These are phyloP conservation scores for Platanthera zijinensis DNA, from an alignment of 106 monocot genomes.

Conservation along the genomic window DNA sequence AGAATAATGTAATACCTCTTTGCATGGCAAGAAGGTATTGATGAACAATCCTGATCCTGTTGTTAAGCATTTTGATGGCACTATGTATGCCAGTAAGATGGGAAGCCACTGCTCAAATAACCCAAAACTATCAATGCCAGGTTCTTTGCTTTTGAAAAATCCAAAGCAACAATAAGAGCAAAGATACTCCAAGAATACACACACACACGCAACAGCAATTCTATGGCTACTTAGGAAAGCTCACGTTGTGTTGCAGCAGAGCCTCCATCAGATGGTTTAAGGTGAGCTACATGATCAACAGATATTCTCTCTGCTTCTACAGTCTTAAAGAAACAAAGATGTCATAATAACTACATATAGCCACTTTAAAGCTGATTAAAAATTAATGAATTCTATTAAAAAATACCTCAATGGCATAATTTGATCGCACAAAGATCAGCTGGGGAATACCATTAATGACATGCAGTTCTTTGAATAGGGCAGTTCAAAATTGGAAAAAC, in stretches of 20 bases:
- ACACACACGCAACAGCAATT: neutral
- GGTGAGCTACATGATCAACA: conserved; percentile 97
- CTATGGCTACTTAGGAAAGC: neutral
- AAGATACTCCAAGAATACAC: neutral
- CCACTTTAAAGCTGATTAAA: neutral
- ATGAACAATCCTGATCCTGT: conserved; percentile 83
- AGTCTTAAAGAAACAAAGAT: conserved; percentile 41
- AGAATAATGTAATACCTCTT: conserved; percentile 39
- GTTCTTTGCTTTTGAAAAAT: neutral
- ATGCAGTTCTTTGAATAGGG: conserved; percentile 58
- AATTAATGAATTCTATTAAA: neutral
- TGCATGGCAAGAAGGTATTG: conserved; percentile 87
- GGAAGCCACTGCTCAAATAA: conserved; percentile 76
- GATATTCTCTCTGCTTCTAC: conserved; percentile 98
- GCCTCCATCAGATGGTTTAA: conserved; percentile 98
- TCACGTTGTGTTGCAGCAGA: conserved; percentile 97
- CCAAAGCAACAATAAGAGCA: neutral
- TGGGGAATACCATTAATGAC: conserved; percentile 96
- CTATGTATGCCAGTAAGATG: conserved; percentile 98
- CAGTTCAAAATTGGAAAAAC: neutral
- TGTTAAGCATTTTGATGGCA: conserved; percentile 99
- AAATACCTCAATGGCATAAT: conserved; percentile 91
- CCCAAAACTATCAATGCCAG: neutral
- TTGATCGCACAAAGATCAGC: conserved; percentile 92
- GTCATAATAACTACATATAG: conserved; percentile 1